Conservation (phyloP, 2,329 filamentous ascomycete genomes). For the Colletotrichum melonis region DNA sequence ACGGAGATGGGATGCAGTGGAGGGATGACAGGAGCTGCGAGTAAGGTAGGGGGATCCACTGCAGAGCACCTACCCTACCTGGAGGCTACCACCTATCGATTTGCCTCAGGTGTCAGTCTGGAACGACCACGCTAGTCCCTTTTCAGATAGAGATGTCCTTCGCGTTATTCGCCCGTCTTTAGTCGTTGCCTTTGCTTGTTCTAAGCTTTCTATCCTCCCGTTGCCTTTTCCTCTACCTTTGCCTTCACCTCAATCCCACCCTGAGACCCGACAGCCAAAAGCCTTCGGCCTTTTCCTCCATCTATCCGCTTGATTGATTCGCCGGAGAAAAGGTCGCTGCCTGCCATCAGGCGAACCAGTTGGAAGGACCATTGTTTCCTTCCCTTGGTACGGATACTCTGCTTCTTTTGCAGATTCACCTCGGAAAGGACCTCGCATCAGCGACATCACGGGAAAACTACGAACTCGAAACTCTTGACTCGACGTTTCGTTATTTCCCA, state of each 20-base stretch:
- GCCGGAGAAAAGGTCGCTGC: not conserved
- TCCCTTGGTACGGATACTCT: not conserved
- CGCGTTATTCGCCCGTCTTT: not conserved
- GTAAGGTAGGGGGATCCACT: not conserved
- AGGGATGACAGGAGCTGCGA: not conserved
- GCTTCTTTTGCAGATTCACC: not conserved
- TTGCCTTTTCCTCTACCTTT: not conserved
- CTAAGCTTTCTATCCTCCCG: slow-evolving; percentile 7
- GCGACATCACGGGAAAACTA: not conserved
- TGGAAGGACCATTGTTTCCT: not conserved
- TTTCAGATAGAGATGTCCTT: not conserved
- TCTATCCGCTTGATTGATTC: not conserved
- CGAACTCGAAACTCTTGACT: not conserved
- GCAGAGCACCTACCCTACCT: not conserved
- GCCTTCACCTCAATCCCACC: not conserved
- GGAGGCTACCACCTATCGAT: not conserved
- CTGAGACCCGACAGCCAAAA: not conserved
- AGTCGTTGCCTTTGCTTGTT: not conserved
- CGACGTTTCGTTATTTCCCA: slow-evolving; percentile 33
- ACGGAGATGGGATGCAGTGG: not conserved
- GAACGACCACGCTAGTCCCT: not conserved
- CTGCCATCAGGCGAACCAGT: not conserved
- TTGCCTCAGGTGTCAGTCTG: not conserved
- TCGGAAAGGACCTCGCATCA: not conserved
- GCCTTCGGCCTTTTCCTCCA: not conserved